Conservation (phyloP, 352 stramenopile species). For the Elongisporangium undulatum region DNA sequence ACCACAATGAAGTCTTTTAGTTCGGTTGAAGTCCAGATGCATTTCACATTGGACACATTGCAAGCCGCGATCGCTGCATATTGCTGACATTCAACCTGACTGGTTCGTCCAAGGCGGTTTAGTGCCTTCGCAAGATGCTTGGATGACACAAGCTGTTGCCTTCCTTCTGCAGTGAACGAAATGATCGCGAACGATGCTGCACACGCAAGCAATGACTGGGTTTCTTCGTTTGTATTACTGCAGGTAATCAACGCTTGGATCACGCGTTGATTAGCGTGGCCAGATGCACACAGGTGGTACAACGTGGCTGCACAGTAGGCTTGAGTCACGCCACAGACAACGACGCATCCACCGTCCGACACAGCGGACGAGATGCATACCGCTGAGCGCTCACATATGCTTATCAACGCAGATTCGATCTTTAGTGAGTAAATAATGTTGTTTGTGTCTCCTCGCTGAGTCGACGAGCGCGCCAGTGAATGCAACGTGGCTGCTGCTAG, state of each 20-base stretch:
- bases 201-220: constrained; percentile 61
- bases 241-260: constrained; percentile 62
- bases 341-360: neutral
- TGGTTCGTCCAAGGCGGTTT: constrained; percentile 65
- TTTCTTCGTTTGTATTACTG: constrained; percentile 72
- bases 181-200: constrained; percentile 76
- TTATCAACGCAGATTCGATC: constrained; percentile 38
- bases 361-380: neutral
- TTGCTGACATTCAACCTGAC: constrained; percentile 73
- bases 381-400: constrained; percentile 34
- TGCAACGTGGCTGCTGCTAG: constrained; percentile 49
- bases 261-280: constrained; percentile 34
- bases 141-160: constrained; percentile 42
- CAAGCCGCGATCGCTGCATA: constrained; percentile 77
- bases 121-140: constrained; percentile 52
- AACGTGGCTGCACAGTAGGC: constrained; percentile 71
- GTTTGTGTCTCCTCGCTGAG: constrained; percentile 43
- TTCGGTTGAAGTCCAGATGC: constrained; percentile 68
- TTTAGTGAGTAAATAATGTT: constrained; percentile 40
- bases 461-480: constrained; percentile 44
- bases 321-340: constrained; percentile 29
- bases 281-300: constrained; percentile 69
- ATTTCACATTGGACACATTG: constrained; percentile 63
- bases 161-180: constrained; percentile 61
- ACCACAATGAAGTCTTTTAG: constrained; percentile 85